Conservation (phyloP, 2,329 filamentous ascomycete species). For the Alternaria panax region DNA sequence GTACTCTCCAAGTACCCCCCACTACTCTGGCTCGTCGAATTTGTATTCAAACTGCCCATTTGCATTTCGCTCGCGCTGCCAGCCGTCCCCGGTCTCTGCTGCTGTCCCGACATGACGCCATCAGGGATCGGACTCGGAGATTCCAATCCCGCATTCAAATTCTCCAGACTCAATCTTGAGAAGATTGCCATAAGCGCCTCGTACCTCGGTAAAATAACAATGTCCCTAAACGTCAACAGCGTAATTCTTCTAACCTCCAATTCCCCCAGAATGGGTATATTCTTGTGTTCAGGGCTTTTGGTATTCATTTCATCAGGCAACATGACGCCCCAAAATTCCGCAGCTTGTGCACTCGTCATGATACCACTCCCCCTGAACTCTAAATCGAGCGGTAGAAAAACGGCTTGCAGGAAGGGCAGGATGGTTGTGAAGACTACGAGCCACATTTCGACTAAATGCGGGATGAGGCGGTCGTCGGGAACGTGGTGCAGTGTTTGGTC, state of each 20-base stretch:
- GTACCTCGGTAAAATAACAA: conserved; percentile 85
- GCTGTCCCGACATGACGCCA: not conserved
- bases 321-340: conserved; percentile 87
- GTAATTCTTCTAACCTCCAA: conserved; percentile 90
- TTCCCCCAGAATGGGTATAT: conserved; percentile 58
- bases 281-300: conserved; percentile 51
- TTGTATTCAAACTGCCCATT: conserved; percentile 71
- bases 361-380: conserved; percentile 90
- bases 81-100: conserved; percentile 41
- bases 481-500: conserved; percentile 82
- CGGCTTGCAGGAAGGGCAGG: conserved; percentile 91
- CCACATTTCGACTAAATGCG: conserved; percentile 92
- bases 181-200: conserved; percentile 89
- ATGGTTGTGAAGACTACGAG: conserved; percentile 89
- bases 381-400: conserved; percentile 90
- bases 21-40: conserved; percentile 68
- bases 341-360: conserved; percentile 78
- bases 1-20: conserved; percentile 77
- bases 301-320: conserved; percentile 58
- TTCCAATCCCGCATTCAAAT: conserved; percentile 59
- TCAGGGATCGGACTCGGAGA: conserved; percentile 36
- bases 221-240: conserved; percentile 86
- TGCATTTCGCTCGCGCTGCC: conserved; percentile 33
- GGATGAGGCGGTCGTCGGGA: conserved; percentile 87
- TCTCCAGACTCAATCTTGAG: conserved; percentile 86